Percentiles rank a stretch among this genome's conserved stretches.
These are phyloP conservation scores for Phytophthora macrochlamydospora DNA, from an alignment of 352 stramenopile species.

Conservation along the genomic window DNA sequence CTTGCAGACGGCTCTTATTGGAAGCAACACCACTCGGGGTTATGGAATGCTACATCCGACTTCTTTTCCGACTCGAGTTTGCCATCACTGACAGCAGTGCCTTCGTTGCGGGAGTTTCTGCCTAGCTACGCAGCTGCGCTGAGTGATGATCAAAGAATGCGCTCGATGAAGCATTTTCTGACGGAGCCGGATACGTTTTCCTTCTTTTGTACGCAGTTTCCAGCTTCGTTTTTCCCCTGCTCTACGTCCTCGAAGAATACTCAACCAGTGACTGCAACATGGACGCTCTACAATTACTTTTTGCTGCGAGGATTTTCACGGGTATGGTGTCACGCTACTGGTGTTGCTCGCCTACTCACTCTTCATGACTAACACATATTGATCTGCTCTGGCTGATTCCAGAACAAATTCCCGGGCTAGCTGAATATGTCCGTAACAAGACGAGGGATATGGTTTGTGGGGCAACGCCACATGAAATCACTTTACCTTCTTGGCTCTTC, in stretches of 20 bases:
- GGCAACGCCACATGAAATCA: slow-evolving; percentile 16
- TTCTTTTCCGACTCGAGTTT: slow-evolving; percentile 58
- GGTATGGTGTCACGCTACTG: slow-evolving; percentile 36
- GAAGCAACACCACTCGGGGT: slow-evolving; percentile 35
- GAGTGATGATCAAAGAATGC: slow-evolving; percentile 56
- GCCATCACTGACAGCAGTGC: slow-evolving; percentile 26
- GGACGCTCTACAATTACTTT: slow-evolving; percentile 82
- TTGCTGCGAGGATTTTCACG: slow-evolving; percentile 68
- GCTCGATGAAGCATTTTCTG: slow-evolving; percentile 74
- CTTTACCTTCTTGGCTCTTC: slow-evolving; percentile 16
- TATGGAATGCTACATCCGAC: slow-evolving; percentile 70
- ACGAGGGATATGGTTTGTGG: slow-evolving; percentile 72
- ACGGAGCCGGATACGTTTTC: slow-evolving; percentile 62
- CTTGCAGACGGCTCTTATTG: slow-evolving; percentile 53
- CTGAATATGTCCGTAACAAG: slow-evolving; percentile 77
- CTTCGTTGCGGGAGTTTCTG: slow-evolving; percentile 66
- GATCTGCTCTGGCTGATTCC: slow-evolving; percentile 1
- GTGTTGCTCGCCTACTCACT: no score
- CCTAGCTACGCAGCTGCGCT: slow-evolving; percentile 61
- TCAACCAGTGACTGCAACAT: slow-evolving; percentile 25
- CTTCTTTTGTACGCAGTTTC: slow-evolving; percentile 76
- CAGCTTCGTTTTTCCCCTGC: slow-evolving; percentile 68
- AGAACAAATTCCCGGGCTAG: slow-evolving; percentile 83
- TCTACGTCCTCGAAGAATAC: slow-evolving; percentile 10
- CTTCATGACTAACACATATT: not conserved